Evolutionary conservation across 495 filamentous ascomycete species (phyloP), one percentile per base, ranked within the genome.

Genomic region (Durotheca rogersii): DNA sequence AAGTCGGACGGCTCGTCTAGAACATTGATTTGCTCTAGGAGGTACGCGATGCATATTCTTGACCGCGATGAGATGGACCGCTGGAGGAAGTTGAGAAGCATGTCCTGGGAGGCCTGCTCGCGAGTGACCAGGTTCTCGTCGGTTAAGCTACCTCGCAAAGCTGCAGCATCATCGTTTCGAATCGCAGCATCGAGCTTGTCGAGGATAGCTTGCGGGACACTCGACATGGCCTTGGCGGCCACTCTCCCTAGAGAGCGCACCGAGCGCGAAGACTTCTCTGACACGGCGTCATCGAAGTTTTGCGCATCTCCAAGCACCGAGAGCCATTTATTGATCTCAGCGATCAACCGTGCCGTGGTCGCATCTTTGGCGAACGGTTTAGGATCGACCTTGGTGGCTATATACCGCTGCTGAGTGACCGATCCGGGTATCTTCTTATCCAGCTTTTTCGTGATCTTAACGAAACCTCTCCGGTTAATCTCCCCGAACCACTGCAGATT

Each of bases 401-500:
- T 72, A 58, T 96, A 97, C 29, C 81, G 79, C 53, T 87, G 80
- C 69, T 96, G 90, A 0, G 86, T 84, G 46, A 81, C 77, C 1
- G 81, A 76, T 6, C 81, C 78, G 2, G 81, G 79, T 2, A 95
- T 76, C 69, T 91, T 95, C 72, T 96, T 96, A 72, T 96, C 90
- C 15, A 95, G 74, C 68, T 98, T 98, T 75, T 96, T 98, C 15
- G 90, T 92, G 68, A 98, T 97, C 72, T 98, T 98, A 58, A 94
- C 78, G 60, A 98, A 98, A 0, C 93, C 93, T 48, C 88, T 80
- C 27, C 91, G 80, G 62, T 98, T 98, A 57, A 97, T 90, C 71
- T 97, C 93, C 19, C 90, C 94, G 54, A 96, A 97, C 91, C 91
- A 96, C 69, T 94, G 87, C 50, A 98, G 75, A 54, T 96, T 96